Conservation (phyloP, 2,329 filamentous ascomycete genomes). For the Alternaria rosae region DNA sequence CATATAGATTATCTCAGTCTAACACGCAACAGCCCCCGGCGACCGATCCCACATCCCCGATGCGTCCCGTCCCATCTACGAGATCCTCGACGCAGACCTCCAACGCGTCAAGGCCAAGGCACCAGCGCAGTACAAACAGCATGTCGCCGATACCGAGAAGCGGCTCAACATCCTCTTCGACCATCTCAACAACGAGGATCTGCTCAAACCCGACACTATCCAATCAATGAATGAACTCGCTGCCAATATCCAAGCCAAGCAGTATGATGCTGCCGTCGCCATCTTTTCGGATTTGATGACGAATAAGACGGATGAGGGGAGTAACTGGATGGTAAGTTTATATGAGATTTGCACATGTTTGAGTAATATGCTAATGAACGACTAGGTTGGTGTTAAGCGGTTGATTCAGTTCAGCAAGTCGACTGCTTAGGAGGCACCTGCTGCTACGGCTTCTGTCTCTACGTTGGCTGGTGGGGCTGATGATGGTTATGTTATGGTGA, state of each 20-base stretch:
- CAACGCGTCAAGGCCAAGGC: constrained; percentile 86
- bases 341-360: not conserved
- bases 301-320: constrained; percentile 58
- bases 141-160: constrained; percentile 94
- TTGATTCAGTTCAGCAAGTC: constrained; percentile 50
- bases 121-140: constrained; percentile 82
- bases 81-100: constrained; percentile 84
- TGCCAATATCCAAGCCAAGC: constrained; percentile 48
- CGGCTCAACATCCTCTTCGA: constrained; percentile 93
- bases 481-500: not conserved
- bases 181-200: constrained; percentile 93
- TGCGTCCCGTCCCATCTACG: constrained; percentile 77
- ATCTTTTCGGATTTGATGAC: constrained; percentile 58
- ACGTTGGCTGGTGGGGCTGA: not conserved
- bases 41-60: constrained; percentile 89
- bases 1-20: constrained; percentile 21
- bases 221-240: constrained; percentile 68
- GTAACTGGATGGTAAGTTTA: constrained; percentile 60
- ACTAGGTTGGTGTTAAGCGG: constrained; percentile 48
- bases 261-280: constrained; percentile 56
- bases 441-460: not conserved
- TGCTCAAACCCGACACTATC: constrained; percentile 81
- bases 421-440: constrained; percentile 22
- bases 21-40: constrained; percentile 63
- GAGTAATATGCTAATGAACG: constrained; percentile 10